These are phyloP conservation scores for Hymenoscyphus linearis DNA, from an alignment of 2,329 filamentous ascomycete genomes.

Conservation along the genomic window DNA sequence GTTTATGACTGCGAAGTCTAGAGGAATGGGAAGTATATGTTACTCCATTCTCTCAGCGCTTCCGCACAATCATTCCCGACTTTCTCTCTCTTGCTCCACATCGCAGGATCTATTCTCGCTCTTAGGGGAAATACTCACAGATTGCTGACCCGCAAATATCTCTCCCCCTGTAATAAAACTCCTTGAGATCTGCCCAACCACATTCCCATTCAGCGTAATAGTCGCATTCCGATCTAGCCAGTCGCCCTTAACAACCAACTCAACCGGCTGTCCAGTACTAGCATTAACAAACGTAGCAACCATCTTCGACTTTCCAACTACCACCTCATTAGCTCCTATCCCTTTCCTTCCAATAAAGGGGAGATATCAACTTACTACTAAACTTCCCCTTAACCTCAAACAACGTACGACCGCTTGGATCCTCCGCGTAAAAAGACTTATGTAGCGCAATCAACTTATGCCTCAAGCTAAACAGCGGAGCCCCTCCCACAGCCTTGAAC, in stretches of 20 bases:
- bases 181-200: conserved; percentile 53
- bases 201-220: conserved; percentile 44
- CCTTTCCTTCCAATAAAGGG: background rate
- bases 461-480: conserved; percentile 22
- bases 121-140: conserved; percentile 26
- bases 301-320: conserved; percentile 50
- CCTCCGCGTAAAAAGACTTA: conserved; percentile 26
- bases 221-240: conserved; percentile 53
- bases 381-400: conserved; percentile 29
- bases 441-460: conserved; percentile 23
- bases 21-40: background rate
- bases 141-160: conserved; percentile 56
- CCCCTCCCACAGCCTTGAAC: conserved; percentile 14
- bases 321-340: background rate
- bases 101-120: background rate
- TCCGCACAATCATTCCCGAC: background rate
- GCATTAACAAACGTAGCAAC: conserved; percentile 51
- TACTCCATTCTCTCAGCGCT: background rate
- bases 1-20: background rate
- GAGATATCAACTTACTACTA: conserved; percentile 15
- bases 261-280: conserved; percentile 38
- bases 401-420: conserved; percentile 13
- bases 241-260: conserved; percentile 54
- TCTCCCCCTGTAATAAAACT: conserved; percentile 53
- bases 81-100: background rate